Conservation (phyloP, 768 basidiomycete species). For the Kwoniella dejecticola region DNA sequence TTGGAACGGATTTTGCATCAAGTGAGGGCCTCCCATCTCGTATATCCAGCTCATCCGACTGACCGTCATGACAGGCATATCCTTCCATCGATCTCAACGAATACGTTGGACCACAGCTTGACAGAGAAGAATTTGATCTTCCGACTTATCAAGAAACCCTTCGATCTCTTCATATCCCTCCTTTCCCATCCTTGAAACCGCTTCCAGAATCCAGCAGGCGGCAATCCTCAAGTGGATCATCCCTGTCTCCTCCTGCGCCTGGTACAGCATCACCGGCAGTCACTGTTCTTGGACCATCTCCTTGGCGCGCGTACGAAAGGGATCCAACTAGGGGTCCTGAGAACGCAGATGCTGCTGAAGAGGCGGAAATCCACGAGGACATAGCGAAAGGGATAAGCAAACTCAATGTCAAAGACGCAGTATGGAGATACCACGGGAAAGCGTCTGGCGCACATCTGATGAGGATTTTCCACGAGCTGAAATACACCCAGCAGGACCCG, state of each 20-base stretch:
- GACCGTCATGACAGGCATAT: conserved; percentile 36
- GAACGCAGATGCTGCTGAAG: conserved; percentile 21
- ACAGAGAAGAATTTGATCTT: conserved; percentile 52
- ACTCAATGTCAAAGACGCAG: conserved; percentile 36
- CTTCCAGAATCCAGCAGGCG: conserved; percentile 46
- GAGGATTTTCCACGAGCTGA: conserved; percentile 42
- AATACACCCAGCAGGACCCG: conserved; percentile 21
- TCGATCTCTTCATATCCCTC: conserved; percentile 33
- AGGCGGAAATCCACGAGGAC: conserved; percentile 26
- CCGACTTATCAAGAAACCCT: conserved; percentile 46
- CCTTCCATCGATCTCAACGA: conserved; percentile 47
- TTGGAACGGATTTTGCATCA: conserved; percentile 48
- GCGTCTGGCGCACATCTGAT: conserved; percentile 49
- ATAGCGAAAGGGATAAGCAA: conserved; percentile 32
- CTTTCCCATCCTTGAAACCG: conserved; percentile 39
- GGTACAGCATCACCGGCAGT: conserved; percentile 14
- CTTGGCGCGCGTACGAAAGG: conserved; percentile 36
- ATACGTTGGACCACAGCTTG: conserved; percentile 51
- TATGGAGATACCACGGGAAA: conserved; percentile 53
- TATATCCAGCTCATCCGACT: neutral
- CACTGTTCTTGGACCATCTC: conserved; percentile 24
- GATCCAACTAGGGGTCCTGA: conserved; percentile 29
- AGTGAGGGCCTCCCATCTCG: conserved; percentile 14
- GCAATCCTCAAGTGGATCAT: conserved; percentile 15
- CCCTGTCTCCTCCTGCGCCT: conserved; percentile 17